Percentiles rank a stretch among this genome's conserved stretches.
phyloP scores from a whole-genome alignment of 1,284 basidiomycete species.

The Marasmius fiardii region DNA sequence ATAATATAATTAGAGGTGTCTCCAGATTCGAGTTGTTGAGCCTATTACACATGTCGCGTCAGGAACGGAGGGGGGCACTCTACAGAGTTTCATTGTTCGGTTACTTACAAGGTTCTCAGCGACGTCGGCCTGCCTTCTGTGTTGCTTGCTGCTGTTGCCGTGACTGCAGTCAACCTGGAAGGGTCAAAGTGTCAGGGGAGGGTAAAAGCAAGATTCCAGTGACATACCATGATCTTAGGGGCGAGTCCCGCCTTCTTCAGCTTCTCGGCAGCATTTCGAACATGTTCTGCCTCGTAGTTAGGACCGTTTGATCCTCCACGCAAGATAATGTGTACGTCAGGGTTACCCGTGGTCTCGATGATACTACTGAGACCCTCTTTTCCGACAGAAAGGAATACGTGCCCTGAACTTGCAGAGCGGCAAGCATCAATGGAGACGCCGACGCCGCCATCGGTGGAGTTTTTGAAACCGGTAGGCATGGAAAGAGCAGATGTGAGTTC shows the following conservation, averaged over 20 bases:
- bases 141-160: slow-evolving; percentile 89
- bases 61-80: slow-evolving; percentile 1
- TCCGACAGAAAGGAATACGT: slow-evolving; percentile 92
- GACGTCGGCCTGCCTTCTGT: slow-evolving; percentile 81
- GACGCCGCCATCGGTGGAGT: slow-evolving; percentile 74
- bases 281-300: slow-evolving; percentile 24
- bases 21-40: slow-evolving; percentile 64
- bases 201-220: neutral
- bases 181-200: neutral
- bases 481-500: slow-evolving; percentile 82
- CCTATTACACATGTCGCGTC: slow-evolving; percentile 35
- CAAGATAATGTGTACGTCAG: slow-evolving; percentile 89
- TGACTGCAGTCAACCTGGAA: slow-evolving; percentile 91
- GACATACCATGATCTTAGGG: slow-evolving; percentile 76
- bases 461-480: slow-evolving; percentile 87
- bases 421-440: slow-evolving; percentile 91
- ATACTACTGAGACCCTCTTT: slow-evolving; percentile 92
- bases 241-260: slow-evolving; percentile 78
- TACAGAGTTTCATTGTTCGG: neutral
- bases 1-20: slow-evolving; percentile 80
- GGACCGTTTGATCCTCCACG: slow-evolving; percentile 78
- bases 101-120: slow-evolving; percentile 76
- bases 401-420: slow-evolving; percentile 79
- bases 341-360: slow-evolving; percentile 88
- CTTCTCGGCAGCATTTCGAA: slow-evolving; percentile 75